Evolutionary conservation across 129 eudicot genomes (phyloP).

Genomic region (Deinandra increscens): DNA sequence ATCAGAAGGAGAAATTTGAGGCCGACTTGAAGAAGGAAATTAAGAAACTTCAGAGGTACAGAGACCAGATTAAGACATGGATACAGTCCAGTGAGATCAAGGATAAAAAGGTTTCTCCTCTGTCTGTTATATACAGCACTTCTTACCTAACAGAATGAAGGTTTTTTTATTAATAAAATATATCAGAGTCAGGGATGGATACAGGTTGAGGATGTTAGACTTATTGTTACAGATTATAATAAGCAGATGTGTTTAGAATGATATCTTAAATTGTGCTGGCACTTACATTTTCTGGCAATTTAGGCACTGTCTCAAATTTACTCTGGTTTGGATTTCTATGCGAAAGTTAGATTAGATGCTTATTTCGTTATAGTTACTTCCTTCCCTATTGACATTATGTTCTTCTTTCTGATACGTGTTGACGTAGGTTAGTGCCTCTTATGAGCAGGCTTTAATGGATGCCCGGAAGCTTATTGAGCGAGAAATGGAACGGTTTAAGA

Average conservation of each 20-base stretch:
- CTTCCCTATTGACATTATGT: conserved; percentile 45
- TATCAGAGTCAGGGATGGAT: neutral
- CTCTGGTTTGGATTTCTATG: conserved; percentile 4
- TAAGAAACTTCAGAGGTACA: conserved; percentile 88
- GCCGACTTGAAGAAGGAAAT: conserved; percentile 99
- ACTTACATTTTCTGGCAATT: conserved; percentile 7
- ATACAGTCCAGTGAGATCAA: conserved; percentile 97
- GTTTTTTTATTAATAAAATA: neutral
- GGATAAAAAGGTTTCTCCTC: conserved; percentile 80
- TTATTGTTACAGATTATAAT: neutral
- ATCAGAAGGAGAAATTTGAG: conserved; percentile 97
- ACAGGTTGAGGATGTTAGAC: neutral
- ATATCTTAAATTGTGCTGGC: neutral
- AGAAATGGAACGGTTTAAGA: conserved; percentile 94
- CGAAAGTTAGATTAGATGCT: conserved; percentile 23
- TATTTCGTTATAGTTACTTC: conserved; percentile 19
- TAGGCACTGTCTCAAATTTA: neutral
- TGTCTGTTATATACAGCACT: neutral
- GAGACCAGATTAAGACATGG: conserved; percentile 99
- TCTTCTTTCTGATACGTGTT: conserved; percentile 58
- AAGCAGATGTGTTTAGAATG: neutral
- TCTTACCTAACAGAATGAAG: neutral
- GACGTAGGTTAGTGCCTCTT: conserved; percentile 99
- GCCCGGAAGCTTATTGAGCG: conserved; percentile 88
- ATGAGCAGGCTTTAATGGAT: conserved; percentile 99